phyloP scores from a whole-genome alignment of 1,139 yeast genomes.

The Blastobotrys apis region DNA sequence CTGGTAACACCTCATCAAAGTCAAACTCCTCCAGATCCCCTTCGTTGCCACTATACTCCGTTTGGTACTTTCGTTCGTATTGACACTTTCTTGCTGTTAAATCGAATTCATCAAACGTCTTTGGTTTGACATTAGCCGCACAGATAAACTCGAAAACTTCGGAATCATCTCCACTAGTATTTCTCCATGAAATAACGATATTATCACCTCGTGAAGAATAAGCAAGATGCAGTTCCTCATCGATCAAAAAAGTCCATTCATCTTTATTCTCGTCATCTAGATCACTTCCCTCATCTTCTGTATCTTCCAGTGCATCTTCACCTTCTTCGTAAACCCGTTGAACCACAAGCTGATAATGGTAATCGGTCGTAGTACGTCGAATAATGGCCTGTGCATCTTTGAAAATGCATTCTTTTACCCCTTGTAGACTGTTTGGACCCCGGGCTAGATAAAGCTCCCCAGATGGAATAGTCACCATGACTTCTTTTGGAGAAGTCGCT shows the following conservation, averaged over 20 bases:
- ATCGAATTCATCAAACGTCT: slow-evolving; percentile 63
- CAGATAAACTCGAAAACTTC: slow-evolving; percentile 80
- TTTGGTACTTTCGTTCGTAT: slow-evolving; percentile 69
- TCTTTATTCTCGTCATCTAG: slow-evolving; percentile 49
- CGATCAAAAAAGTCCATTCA: slow-evolving; percentile 66
- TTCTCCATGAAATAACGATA: slow-evolving; percentile 70
- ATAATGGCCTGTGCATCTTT: slow-evolving; percentile 76
- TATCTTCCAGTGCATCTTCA: slow-evolving; percentile 52
- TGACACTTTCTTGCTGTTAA: slow-evolving; percentile 60
- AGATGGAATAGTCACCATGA: slow-evolving; percentile 65
- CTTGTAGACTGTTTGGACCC: slow-evolving; percentile 76
- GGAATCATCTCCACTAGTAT: slow-evolving; percentile 79
- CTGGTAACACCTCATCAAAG: slow-evolving; percentile 32
- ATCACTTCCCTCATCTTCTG: slow-evolving; percentile 53
- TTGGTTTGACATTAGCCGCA: slow-evolving; percentile 53
- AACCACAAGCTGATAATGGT: slow-evolving; percentile 65
- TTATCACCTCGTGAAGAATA: slow-evolving; percentile 43
- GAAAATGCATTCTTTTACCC: slow-evolving; percentile 74
- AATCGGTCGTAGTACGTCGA: slow-evolving; percentile 62
- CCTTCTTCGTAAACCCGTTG: slow-evolving; percentile 67
- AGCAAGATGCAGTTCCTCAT: slow-evolving; percentile 53
- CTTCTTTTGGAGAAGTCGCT: slow-evolving; percentile 59
- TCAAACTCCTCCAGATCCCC: slow-evolving; percentile 56
- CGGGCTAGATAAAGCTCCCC: slow-evolving; percentile 77
- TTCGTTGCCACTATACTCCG: slow-evolving; percentile 47